phyloP scores from a whole-genome alignment of 805 yeast species.

The Tetrapisispora nanseiensis region DNA sequence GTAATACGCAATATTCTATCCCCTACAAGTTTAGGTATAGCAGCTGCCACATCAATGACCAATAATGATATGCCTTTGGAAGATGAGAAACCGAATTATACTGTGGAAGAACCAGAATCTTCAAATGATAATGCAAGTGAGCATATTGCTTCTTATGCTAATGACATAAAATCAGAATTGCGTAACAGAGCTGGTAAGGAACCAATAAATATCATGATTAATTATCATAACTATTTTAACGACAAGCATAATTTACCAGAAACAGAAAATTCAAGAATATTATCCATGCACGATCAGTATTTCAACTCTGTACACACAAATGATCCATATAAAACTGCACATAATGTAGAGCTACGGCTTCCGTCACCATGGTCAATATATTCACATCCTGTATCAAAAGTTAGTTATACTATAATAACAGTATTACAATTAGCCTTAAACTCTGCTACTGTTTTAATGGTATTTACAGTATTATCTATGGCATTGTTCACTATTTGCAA shows the following conservation, averaged over 20 bases:
- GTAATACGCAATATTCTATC: slow-evolving; percentile 17
- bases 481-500: slow-evolving; percentile 40
- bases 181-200: slow-evolving; percentile 10
- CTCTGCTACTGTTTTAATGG: slow-evolving; percentile 36
- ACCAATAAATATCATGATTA: slow-evolving; percentile 22
- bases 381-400: slow-evolving; percentile 42
- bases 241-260: not conserved
- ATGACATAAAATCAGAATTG: slow-evolving; percentile 9
- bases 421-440: slow-evolving; percentile 51
- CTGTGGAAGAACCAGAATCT: slow-evolving; percentile 4
- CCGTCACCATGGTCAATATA: slow-evolving; percentile 53
- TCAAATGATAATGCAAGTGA: not conserved
- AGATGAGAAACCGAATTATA: too few species aligned
- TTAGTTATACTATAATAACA: slow-evolving; percentile 50
- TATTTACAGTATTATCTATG: slow-evolving; percentile 35
- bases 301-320: not conserved
- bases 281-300: slow-evolving; percentile 3
- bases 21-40: slow-evolving; percentile 24
- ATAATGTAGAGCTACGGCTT: slow-evolving; percentile 12
- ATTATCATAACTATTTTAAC: slow-evolving; percentile 21
- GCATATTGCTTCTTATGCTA: not conserved
- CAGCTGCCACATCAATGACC: slow-evolving; percentile 14
- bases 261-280: not conserved
- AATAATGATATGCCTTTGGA: not conserved
- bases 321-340: not conserved